phyloP scores from a whole-genome alignment of 2,329 filamentous ascomycete genomes.

The Botryotinia convoluta region DNA sequence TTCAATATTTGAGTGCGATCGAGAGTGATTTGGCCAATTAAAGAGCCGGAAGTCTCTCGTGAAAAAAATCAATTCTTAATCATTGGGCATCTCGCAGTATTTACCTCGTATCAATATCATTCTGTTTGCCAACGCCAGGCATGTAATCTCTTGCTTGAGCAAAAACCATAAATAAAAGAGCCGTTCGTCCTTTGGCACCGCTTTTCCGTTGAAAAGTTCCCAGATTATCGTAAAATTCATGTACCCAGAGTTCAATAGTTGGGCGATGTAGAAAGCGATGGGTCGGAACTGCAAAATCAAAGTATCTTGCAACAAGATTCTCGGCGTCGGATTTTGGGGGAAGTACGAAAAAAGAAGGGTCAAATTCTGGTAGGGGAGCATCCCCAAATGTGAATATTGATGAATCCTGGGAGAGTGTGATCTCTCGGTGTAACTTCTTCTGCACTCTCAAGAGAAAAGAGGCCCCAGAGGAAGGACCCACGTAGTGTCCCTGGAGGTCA shows the following conservation, averaged over 20 bases:
- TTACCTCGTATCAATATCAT: conserved; percentile 24
- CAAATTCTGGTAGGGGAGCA: conserved; percentile 45
- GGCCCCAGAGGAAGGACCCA: conserved; percentile 48
- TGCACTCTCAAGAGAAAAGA: conserved; percentile 51
- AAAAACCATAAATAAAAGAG: conserved; percentile 49
- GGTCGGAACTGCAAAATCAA: conserved; percentile 59
- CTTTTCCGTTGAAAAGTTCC: conserved; percentile 43
- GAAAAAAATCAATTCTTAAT: not conserved
- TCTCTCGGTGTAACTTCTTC: conserved; percentile 46
- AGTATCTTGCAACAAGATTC: conserved; percentile 50
- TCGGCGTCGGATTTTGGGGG: conserved; percentile 26
- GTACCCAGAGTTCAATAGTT: conserved; percentile 50
- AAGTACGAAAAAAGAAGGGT: conserved; percentile 45
- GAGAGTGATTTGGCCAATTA: not conserved
- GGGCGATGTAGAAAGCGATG: conserved; percentile 57
- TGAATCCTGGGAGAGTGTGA: conserved; percentile 41
- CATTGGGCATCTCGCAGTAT: not conserved
- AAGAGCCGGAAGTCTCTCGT: not conserved
- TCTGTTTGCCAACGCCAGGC: conserved; percentile 9
- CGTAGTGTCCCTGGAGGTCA: conserved; percentile 47
- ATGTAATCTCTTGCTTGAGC: conserved; percentile 47
- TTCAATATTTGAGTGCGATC: not conserved
- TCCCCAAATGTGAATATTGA: conserved; percentile 39
- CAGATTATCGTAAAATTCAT: conserved; percentile 47
- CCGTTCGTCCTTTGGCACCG: conserved; percentile 42